Conservation (phyloP, 495 filamentous ascomycete genomes). For the Daldinia vernicosa region DNA sequence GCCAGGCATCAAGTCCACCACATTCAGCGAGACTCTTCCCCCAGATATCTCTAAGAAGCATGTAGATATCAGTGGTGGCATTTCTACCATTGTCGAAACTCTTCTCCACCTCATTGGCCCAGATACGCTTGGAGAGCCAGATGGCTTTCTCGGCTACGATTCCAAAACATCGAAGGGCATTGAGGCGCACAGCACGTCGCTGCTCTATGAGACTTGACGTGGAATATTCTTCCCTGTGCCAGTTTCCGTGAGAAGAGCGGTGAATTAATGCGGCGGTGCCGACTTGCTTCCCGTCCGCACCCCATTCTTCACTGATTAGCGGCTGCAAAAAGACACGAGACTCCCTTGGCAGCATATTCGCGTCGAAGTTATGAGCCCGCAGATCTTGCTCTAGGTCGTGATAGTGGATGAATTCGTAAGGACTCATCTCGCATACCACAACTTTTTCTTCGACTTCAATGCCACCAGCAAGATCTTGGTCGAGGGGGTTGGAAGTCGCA, state of each 20-base stretch:
- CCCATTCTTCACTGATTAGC: constrained; percentile 9
- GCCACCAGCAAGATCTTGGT: constrained; percentile 19
- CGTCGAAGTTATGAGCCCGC: constrained; percentile 29
- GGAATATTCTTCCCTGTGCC: not conserved
- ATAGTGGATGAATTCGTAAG: constrained; percentile 30
- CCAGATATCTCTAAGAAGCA: constrained; percentile 14
- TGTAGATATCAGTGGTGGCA: constrained; percentile 33
- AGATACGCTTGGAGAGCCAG: constrained; percentile 49
- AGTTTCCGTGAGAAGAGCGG: constrained; percentile 19
- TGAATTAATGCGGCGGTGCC: constrained; percentile 2
- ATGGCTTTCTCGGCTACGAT: constrained; percentile 44
- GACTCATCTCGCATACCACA: constrained; percentile 31
- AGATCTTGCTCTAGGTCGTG: constrained; percentile 40
- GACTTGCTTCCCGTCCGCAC: constrained; percentile 12
- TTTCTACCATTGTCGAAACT: constrained; percentile 42
- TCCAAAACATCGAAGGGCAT: constrained; percentile 12
- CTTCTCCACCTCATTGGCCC: constrained; percentile 16
- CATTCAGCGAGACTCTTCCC: not conserved
- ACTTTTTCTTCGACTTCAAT: constrained; percentile 31
- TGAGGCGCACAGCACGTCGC: not conserved
- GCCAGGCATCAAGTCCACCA: constrained; percentile 25
- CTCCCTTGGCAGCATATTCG: constrained; percentile 4
- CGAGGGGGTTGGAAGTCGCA: constrained; percentile 47
- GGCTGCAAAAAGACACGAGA: constrained; percentile 6
- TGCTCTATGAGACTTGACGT: not conserved